phyloP scores from a whole-genome alignment of 2,329 filamentous ascomycete species.

The Seiridium unicorne region DNA sequence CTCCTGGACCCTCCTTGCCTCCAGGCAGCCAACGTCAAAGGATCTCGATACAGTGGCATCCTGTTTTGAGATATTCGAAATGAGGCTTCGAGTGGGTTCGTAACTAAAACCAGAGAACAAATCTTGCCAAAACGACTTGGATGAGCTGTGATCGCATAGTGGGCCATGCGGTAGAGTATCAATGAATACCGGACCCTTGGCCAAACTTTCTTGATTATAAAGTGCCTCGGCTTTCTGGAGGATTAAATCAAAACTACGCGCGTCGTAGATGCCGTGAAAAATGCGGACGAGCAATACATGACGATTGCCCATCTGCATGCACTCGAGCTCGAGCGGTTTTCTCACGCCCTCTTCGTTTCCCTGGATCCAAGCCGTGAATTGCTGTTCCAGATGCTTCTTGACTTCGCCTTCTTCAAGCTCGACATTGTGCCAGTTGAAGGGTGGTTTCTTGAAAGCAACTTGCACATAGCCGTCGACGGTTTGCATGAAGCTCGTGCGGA shows the following conservation, averaged over 20 bases:
- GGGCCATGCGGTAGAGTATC: constrained; percentile 70
- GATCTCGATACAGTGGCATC: constrained; percentile 22
- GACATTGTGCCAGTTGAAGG: constrained; percentile 43
- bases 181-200: constrained; percentile 56
- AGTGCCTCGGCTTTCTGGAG: constrained; percentile 54
- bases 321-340: constrained; percentile 51
- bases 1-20: constrained; percentile 53
- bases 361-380: constrained; percentile 50
- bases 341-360: constrained; percentile 47
- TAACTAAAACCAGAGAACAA: constrained; percentile 43
- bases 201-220: constrained; percentile 38
- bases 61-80: constrained; percentile 10
- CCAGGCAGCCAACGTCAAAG: constrained; percentile 42
- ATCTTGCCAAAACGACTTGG: constrained; percentile 64
- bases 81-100: constrained; percentile 17
- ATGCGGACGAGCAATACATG: constrained; percentile 61
- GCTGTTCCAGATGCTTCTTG: constrained; percentile 29
- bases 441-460: constrained; percentile 51
- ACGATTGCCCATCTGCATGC: constrained; percentile 28
- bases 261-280: constrained; percentile 88
- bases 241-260: constrained; percentile 70
- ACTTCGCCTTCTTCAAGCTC: constrained; percentile 25
- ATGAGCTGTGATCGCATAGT: constrained; percentile 43
- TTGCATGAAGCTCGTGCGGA: constrained; percentile 71
- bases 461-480: constrained; percentile 78